Conservation (phyloP, 345 rosid genomes). For the Rhizophora mangle region DNA sequence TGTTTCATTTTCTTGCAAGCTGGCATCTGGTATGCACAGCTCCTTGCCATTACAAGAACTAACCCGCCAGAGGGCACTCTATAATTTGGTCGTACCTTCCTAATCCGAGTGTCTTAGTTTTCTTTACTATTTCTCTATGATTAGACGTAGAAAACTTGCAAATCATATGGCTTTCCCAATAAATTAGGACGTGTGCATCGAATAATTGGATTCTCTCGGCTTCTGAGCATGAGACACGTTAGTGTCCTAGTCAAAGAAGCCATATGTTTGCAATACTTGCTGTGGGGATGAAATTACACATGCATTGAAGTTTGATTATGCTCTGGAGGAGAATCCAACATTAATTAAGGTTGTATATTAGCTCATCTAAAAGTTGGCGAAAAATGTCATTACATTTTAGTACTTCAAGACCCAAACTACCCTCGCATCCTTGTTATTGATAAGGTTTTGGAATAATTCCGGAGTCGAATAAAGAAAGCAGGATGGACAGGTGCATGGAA, state of each 20-base stretch:
- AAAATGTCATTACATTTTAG: too few relatives aligned
- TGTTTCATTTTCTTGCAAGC: not conserved
- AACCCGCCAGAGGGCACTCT: not conserved
- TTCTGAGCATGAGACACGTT: not conserved
- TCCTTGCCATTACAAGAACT: not conserved
- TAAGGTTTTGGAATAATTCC: not conserved
- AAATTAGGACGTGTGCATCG: not conserved
- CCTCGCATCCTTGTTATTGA: too few relatives aligned
- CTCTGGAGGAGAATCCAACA: too few relatives aligned
- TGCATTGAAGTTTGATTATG: not conserved
- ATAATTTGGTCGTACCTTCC: not conserved
- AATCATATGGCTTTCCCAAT: not conserved
- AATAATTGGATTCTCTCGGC: not conserved
- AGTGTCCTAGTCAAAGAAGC: not conserved
- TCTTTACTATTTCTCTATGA: too few relatives aligned
- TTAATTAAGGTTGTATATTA: too few relatives aligned
- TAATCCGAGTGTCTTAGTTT: not conserved
- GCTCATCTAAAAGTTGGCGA: too few relatives aligned
- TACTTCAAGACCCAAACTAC: too few relatives aligned
- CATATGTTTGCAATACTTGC: not conserved
- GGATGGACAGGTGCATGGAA: not conserved
- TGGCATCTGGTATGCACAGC: constrained; percentile 14
- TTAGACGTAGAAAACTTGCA: not conserved
- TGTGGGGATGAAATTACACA: not conserved
- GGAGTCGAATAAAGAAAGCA: not conserved